A percentile compares a stretch with the other conserved stretches of the same genome.
Evolutionary conservation across 2,329 filamentous ascomycete genomes (phyloP).

Genomic region (Cyphellophora europaea): DNA sequence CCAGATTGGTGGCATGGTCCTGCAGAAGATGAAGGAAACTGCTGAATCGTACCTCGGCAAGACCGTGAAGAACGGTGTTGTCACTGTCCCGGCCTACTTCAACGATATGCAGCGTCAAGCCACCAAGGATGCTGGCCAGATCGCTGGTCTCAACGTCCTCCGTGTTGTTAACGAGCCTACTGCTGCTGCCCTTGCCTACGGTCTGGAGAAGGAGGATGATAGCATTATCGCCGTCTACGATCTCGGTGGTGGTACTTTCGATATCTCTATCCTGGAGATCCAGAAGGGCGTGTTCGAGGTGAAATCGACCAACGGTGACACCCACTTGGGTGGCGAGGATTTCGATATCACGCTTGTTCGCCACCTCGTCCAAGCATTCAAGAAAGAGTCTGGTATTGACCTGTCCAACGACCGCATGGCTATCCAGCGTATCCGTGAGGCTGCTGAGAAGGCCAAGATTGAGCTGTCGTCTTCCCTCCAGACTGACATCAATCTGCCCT

Average conservation of each 20-base stretch:
- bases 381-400: slow-evolving; percentile 89
- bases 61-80: slow-evolving; percentile 88
- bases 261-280: slow-evolving; percentile 96
- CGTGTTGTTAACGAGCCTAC: slow-evolving; percentile 98
- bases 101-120: slow-evolving; percentile 97
- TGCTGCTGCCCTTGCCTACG: slow-evolving; percentile 89
- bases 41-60: slow-evolving; percentile 88
- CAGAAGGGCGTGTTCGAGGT: slow-evolving; percentile 98
- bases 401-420: slow-evolving; percentile 91
- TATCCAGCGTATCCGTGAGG: slow-evolving; percentile 97
- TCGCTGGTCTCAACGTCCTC: slow-evolving; percentile 89
- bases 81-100: slow-evolving; percentile 97
- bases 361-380: slow-evolving; percentile 89
- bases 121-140: slow-evolving; percentile 96
- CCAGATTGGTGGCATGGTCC: slow-evolving; percentile 93
- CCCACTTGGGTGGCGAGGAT: slow-evolving; percentile 95
- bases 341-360: slow-evolving; percentile 93
- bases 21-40: slow-evolving; percentile 99
- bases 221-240: slow-evolving; percentile 91
- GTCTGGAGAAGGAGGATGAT: slow-evolving; percentile 89
- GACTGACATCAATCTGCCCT: slow-evolving; percentile 96
- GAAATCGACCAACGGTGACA: slow-evolving; percentile 98
- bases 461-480: slow-evolving; percentile 90
- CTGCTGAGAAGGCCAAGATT: slow-evolving; percentile 98
- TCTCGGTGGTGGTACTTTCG: slow-evolving; percentile 96